Evolutionary conservation across 2,329 filamentous ascomycete genomes (phyloP).

Genomic region (Xylariomycetidae sp.): DNA sequence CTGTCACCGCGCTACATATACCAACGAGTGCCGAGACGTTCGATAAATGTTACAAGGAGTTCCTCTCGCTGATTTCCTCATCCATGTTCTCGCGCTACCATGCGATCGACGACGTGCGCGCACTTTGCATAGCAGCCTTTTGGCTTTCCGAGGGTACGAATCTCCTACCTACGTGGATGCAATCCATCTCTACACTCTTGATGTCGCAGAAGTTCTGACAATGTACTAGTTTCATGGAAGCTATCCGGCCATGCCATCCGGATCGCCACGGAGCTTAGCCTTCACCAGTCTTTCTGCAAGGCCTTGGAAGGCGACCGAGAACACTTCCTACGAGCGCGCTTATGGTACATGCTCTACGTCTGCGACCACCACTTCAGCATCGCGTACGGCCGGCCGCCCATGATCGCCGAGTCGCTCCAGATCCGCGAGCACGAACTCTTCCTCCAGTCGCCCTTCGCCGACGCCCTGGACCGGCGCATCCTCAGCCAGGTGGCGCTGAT

Average conservation of each 20-base stretch:
- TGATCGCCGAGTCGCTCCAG: constrained; percentile 16
- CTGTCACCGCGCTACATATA: constrained; percentile 54
- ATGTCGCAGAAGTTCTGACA: background rate
- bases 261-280: constrained; percentile 50
- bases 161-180: too few relatives aligned
- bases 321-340: constrained; percentile 46
- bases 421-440: constrained; percentile 22
- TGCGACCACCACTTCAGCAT: constrained; percentile 29
- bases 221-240: constrained; percentile 45
- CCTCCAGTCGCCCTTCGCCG: constrained; percentile 15
- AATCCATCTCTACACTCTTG: too few relatives aligned
- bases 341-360: constrained; percentile 46
- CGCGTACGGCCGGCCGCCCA: constrained; percentile 26
- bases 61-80: constrained; percentile 48
- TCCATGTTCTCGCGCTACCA: constrained; percentile 54
- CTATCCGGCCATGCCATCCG: constrained; percentile 52
- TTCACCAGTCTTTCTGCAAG: constrained; percentile 47
- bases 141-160: constrained; percentile 52
- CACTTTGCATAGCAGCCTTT: constrained; percentile 55
- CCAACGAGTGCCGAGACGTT: constrained; percentile 46
- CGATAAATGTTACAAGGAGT: constrained; percentile 50
- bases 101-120: constrained; percentile 52
- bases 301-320: constrained; percentile 39
- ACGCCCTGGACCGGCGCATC: constrained; percentile 14
- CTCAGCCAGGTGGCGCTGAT: constrained; percentile 16